Base-by-base conservation (phyloP, 176 grass and related monocot genomes). In the Neostapfia colusana region DNA sequence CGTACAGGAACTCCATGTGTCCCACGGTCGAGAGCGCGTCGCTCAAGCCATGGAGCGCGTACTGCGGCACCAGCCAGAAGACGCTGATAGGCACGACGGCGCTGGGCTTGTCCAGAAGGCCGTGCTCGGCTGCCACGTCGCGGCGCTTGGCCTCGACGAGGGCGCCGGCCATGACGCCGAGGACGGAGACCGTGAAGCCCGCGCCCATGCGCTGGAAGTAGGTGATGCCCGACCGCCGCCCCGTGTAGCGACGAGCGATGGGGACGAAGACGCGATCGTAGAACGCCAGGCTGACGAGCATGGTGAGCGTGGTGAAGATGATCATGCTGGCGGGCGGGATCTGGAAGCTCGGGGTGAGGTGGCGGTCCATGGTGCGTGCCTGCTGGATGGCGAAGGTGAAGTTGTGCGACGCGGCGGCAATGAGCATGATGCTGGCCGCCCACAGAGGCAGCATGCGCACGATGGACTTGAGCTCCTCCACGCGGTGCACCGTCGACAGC, bases 381-480 rank as follows among this genome's bases (percentile, higher is more conserved):
- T 96, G 89, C 63, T 90, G 87, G 72, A 96, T 92, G 21, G 89
- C 58, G 67, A 96, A 96, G 58, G 79, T 83, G 79, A 80, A 73
- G 84, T 96, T 96, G 87, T 96, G 87, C 6, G 93, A 88, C 50
- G 76, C 84, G 10, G 85, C 73, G 6, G 85, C 84, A 50, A 90
- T 62, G 36, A 88, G 67, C 58, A 72, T 74, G 85, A 96, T 71
- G 55, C 87, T 84, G 23, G 86, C 90, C 25, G 63, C 58, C 93
- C 93, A 92, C 54, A 96, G 82, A 0, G 89, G 93, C 18, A 92
- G 71, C 89, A 92, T 81, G 38, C 89, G 84, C 10, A 88, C 74
- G 82, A 96, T 78, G 49, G 93, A 92, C 76, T 96, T 96, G 64
- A 96, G 83, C 85, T 96, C 87, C 87, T 96, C 93, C 41, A 92